These are phyloP conservation scores for Trichoderma sp. DNA, from an alignment of 2,329 filamentous ascomycete species.

Conservation along the genomic window DNA sequence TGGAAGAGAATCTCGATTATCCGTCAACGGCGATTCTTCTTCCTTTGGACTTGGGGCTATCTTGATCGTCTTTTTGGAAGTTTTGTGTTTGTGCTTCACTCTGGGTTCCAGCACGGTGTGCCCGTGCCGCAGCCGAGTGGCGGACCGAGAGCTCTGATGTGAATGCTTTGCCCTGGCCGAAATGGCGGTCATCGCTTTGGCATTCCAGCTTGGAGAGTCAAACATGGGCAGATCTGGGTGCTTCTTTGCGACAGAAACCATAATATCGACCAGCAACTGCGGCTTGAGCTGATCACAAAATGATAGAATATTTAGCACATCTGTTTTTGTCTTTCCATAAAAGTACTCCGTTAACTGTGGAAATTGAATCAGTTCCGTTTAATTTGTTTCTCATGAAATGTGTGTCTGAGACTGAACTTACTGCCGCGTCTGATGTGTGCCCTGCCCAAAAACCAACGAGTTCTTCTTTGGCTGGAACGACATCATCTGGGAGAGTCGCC, in stretches of 20 bases:
- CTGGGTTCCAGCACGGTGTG: conserved; percentile 30
- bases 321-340: conserved; percentile 34
- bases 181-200: conserved; percentile 19
- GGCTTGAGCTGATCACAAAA: conserved; percentile 42
- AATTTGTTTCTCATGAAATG: neutral
- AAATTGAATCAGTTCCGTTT: neutral
- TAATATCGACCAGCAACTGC: conserved; percentile 40
- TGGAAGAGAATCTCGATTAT: conserved; percentile 36
- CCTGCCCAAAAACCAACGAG: conserved; percentile 40
- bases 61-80: conserved; percentile 35
- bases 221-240: conserved; percentile 44
- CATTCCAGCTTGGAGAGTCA: conserved; percentile 40
- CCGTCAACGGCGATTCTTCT: conserved; percentile 29
- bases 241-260: conserved; percentile 42
- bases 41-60: conserved; percentile 28
- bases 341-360: conserved; percentile 41
- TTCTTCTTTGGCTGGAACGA: conserved; percentile 35
- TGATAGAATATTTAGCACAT: conserved; percentile 40
- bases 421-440: conserved; percentile 33
- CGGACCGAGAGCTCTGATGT: conserved; percentile 14
- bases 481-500: conserved; percentile 31
- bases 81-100: conserved; percentile 32
- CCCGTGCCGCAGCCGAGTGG: conserved; percentile 28
- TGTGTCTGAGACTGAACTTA: conserved; percentile 25
- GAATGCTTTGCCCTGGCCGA: conserved; percentile 1